phyloP scores from a whole-genome alignment of 176 grass and related monocot species.

The Puccinellia tenuiflora region DNA sequence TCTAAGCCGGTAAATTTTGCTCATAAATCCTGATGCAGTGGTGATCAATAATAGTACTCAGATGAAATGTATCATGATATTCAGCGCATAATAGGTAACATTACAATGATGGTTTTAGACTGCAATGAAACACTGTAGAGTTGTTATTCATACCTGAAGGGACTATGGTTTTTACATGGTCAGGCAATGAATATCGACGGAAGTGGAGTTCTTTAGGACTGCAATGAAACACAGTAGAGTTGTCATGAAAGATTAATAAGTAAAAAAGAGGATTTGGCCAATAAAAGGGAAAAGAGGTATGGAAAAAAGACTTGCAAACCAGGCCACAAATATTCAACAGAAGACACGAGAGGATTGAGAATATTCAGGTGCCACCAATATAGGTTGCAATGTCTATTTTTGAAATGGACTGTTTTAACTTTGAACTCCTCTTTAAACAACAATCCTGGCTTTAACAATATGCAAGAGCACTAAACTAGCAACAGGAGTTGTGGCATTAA shows the following conservation, averaged over 20 bases:
- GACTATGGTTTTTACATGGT: not conserved
- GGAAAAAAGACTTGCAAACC: not conserved
- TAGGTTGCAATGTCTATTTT: not conserved
- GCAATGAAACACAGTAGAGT: not conserved
- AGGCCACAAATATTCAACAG: not conserved
- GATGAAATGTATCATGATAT: not conserved
- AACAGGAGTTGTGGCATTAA: too few relatives aligned
- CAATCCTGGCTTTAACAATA: not conserved
- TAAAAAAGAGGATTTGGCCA: too few relatives aligned
- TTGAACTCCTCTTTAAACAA: not conserved
- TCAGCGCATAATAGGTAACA: not conserved
- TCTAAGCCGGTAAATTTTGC: not conserved
- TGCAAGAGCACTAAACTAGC: not conserved
- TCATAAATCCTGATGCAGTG: not conserved
- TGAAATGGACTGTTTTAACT: not conserved
- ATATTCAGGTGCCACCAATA: not conserved
- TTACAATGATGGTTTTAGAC: too few relatives aligned
- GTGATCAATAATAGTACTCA: not conserved
- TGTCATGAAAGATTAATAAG: not conserved
- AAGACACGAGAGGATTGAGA: not conserved
- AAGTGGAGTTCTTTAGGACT: not conserved
- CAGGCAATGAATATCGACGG: not conserved
- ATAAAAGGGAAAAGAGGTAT: too few relatives aligned
- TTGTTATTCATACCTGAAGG: slow-evolving; percentile 21
- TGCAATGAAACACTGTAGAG: too few relatives aligned